Conservation (phyloP, 225 moss, liverwort and hornwort species). For the Pseudoscleropodium purum region DNA sequence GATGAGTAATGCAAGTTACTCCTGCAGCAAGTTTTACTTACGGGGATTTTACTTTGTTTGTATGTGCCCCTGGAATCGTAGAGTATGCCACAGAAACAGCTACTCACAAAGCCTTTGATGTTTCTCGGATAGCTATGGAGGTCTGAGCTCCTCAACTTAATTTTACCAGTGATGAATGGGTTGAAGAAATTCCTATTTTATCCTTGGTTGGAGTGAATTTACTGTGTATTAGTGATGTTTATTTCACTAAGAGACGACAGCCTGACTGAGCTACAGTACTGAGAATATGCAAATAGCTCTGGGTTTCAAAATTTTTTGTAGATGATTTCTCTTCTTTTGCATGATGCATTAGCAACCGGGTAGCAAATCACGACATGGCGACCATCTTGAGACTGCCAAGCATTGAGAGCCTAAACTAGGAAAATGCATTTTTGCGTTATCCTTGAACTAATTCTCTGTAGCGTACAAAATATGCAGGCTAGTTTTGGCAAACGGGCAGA, state of each 20-base stretch:
- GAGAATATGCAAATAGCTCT: background rate
- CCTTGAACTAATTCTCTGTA: background rate
- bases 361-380: background rate
- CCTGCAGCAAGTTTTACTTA: background rate
- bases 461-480: constrained; percentile 25
- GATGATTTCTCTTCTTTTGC: background rate
- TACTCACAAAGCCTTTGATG: constrained; percentile 82
- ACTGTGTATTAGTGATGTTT: background rate
- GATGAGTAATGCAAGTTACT: background rate
- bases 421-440: background rate
- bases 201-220: background rate
- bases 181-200: background rate
- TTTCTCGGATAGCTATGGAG: constrained; percentile 36
- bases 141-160: background rate
- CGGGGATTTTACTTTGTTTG: background rate
- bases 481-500: constrained; percentile 55
- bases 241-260: background rate
- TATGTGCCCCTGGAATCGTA: constrained; percentile 10
- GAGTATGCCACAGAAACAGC: constrained; percentile 90
- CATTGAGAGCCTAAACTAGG: background rate
- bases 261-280: background rate
- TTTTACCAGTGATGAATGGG: background rate
- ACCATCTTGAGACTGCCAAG: background rate
- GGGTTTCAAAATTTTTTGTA: background rate
- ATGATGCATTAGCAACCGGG: background rate